Percentiles rank a stretch among this genome's conserved stretches.
These are phyloP conservation scores for Eucalyptus virginea DNA, from an alignment of 345 rosid genomes.

Conservation along the genomic window DNA sequence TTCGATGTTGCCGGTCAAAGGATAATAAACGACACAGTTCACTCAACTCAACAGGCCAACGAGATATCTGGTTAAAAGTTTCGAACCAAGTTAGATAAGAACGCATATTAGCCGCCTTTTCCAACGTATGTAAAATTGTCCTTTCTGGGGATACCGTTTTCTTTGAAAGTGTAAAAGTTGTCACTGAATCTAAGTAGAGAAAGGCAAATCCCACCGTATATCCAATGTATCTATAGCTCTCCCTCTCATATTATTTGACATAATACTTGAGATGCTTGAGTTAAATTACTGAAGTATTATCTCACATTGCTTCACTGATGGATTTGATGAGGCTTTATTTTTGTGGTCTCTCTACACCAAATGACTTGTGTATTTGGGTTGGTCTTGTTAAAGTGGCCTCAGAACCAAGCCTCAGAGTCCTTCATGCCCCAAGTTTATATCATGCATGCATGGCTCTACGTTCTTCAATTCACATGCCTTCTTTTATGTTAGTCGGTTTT, in stretches of 20 bases:
- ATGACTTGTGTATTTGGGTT: not conserved
- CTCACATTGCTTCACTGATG: not conserved
- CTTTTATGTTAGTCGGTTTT: not conserved
- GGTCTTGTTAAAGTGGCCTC: not conserved
- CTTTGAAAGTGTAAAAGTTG: not conserved
- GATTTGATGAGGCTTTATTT: not conserved
- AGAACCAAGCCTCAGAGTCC: not conserved
- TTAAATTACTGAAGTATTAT: not conserved
- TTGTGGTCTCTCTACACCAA: not conserved
- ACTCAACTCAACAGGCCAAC: not conserved
- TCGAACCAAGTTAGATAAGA: not conserved
- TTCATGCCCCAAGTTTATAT: not conserved
- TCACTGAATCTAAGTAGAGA: not conserved
- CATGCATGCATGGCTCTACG: not conserved
- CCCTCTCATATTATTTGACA: not conserved
- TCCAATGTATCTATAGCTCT: not conserved
- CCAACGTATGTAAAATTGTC: not conserved
- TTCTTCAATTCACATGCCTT: not conserved
- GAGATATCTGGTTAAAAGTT: not conserved
- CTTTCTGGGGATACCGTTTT: not conserved
- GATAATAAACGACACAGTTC: not conserved
- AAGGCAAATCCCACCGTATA: not conserved
- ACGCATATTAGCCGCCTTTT: not conserved
- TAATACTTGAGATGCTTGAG: not conserved
- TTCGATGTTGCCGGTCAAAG: not conserved